These are phyloP conservation scores for Prinsepia uniflora DNA, from an alignment of 306 rosid genomes.

Conservation along the genomic window DNA sequence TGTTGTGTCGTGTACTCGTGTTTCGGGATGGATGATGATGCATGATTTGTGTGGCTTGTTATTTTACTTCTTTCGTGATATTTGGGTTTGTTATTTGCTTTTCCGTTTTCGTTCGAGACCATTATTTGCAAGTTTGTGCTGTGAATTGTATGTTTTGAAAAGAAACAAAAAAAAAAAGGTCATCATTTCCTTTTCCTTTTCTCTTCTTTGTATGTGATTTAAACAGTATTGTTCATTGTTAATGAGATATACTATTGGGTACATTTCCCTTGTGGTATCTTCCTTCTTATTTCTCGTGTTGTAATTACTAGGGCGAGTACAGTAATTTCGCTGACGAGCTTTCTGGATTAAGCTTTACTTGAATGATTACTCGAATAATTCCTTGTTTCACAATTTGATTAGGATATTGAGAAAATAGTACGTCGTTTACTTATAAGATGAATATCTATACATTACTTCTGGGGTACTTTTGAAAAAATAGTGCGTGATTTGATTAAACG, in stretches of 20 bases:
- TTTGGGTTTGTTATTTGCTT: not conserved
- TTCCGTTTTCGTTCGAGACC: not conserved
- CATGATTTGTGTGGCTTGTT: slow-evolving; percentile 21
- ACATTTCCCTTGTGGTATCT: not conserved
- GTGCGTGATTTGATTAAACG: too few species aligned
- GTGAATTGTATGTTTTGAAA: not conserved
- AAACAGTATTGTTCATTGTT: not conserved
- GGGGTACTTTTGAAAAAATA: too few species aligned
- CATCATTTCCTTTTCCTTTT: not conserved
- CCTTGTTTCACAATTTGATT: too few species aligned
- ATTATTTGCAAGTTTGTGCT: slow-evolving; percentile 6
- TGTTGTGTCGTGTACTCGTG: not conserved
- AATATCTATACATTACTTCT: too few species aligned
- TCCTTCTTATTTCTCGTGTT: too few species aligned
- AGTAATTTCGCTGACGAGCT: too few species aligned
- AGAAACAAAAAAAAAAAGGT: too few species aligned
- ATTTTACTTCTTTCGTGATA: not conserved
- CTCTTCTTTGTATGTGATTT: not conserved
- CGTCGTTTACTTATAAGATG: too few species aligned
- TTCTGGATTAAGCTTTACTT: too few species aligned
- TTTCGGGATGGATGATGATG: not conserved
- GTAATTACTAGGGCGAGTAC: too few species aligned
- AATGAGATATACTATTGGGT: not conserved
- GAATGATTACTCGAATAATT: too few species aligned
- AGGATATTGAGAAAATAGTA: too few species aligned